Conservation (phyloP, 2,329 filamentous ascomycete genomes). For the Talaromyces piceae region DNA sequence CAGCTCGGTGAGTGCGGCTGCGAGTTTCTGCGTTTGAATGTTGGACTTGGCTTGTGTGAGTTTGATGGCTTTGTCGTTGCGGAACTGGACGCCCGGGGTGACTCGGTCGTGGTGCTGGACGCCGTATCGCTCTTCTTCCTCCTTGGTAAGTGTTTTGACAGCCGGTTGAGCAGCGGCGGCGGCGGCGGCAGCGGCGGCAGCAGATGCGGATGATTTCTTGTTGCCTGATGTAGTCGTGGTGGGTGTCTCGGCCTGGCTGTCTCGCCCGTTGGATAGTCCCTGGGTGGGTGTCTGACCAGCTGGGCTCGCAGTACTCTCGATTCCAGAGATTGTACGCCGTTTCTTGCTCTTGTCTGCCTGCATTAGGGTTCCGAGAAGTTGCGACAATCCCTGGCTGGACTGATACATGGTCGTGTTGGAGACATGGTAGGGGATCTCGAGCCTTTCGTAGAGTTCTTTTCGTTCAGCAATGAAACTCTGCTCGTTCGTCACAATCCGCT, state of each 20-base stretch:
- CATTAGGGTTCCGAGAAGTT: slow-evolving; percentile 74
- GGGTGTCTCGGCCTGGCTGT: slow-evolving; percentile 32
- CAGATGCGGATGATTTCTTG: slow-evolving; percentile 22
- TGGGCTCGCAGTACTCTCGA: slow-evolving; percentile 47
- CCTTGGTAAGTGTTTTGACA: slow-evolving; percentile 63
- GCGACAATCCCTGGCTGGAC: slow-evolving; percentile 69
- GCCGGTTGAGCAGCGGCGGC: slow-evolving; percentile 40
- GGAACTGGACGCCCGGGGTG: slow-evolving; percentile 79
- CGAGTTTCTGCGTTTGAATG: slow-evolving; percentile 43
- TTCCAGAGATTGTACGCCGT: slow-evolving; percentile 61
- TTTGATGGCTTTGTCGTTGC: slow-evolving; percentile 53
- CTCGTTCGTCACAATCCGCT: slow-evolving; percentile 80
- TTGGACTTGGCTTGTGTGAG: slow-evolving; percentile 45
- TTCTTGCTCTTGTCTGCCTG: slow-evolving; percentile 84
- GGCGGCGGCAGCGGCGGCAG: slow-evolving; percentile 32
- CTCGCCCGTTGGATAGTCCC: slow-evolving; percentile 27
- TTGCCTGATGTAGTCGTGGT: slow-evolving; percentile 23
- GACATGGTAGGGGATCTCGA: slow-evolving; percentile 71
- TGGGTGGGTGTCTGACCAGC: slow-evolving; percentile 46
- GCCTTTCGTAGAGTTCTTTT: slow-evolving; percentile 73
- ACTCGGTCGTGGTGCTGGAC: slow-evolving; percentile 80
- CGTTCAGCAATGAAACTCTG: slow-evolving; percentile 83
- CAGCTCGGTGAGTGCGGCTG: slow-evolving; percentile 40
- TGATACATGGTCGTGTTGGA: slow-evolving; percentile 69
- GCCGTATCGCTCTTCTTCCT: slow-evolving; percentile 74